Conservation (phyloP, 257 asterid genomes). For the Jaltomata sinuosa region DNA sequence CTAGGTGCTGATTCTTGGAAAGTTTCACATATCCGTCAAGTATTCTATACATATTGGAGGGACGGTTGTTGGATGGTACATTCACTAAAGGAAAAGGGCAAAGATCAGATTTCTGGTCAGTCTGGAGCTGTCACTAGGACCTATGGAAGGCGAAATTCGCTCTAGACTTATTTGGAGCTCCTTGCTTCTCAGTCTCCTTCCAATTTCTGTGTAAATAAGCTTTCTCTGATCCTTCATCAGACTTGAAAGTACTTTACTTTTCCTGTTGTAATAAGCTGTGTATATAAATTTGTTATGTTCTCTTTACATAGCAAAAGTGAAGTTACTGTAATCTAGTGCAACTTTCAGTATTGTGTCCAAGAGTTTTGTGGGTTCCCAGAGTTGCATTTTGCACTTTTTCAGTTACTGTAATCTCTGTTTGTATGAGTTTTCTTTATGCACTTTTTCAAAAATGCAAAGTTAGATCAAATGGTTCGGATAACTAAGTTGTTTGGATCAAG, state of each 20-base stretch:
- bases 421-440: not conserved
- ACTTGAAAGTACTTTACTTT: not conserved
- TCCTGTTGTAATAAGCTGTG: not conserved
- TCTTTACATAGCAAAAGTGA: not conserved
- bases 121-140: not conserved
- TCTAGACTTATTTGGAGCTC: not conserved
- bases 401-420: not conserved
- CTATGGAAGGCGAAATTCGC: not conserved
- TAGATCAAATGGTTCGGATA: not conserved
- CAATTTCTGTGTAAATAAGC: not conserved
- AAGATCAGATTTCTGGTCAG: not conserved
- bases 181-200: not conserved
- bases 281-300: not conserved
- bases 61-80: not conserved
- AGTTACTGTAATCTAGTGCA: not conserved
- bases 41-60: not conserved
- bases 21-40: not conserved
- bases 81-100: not conserved
- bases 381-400: not conserved
- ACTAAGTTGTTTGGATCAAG: not conserved
- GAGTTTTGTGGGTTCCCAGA: not conserved
- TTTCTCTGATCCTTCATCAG: not conserved
- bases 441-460: not conserved
- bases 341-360: not conserved
- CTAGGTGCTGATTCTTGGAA: not conserved